Base-by-base conservation (phyloP, 2,329 filamentous ascomycete species). In the Penicillium olsonii region DNA sequence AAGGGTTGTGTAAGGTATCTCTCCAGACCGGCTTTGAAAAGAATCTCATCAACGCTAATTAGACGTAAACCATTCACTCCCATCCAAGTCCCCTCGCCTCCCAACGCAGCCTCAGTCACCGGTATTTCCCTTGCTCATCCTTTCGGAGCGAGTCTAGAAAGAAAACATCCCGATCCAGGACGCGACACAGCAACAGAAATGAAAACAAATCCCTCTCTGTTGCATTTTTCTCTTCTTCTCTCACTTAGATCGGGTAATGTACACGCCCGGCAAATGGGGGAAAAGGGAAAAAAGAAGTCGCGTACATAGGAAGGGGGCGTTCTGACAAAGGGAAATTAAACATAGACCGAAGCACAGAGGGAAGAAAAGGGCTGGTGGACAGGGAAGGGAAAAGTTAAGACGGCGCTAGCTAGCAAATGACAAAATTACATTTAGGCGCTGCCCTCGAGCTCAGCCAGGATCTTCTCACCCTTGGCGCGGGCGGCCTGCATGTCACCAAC, bases 401-500 rank as follows among this genome's bases (percentile, higher is more conserved):
- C 62, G 61, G 66, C 66, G 66, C 66, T 69, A 60, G 53, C 59
- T 62, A 62, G 56, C 65, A 63, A 66, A 66, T 62, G 66, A 68
- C 62, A 70, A 68, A 67, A 70, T 70, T 71, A 72, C 67, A 69
- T 72, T 66, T 75, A 78, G 60, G 67, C 78, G 68, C 78, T 62
- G 62, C 62, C 77, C 75, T 94, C 89, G 68, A 97, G 83, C 69
- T 97, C 94, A 68, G 94, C 92, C 74, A 99, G 81, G 83, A 99
- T 97, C 91, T 97, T 96, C 87, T 96, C 92, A 82, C 92, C 94
- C 90, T 99, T 99, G 71, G 83, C 85, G 74, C 88, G 88, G 65
- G 92, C 94, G 60, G 90, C 91, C 67, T 89, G 89, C 67, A 97
- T 86, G 82, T 96, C 88, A 75, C 94, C 94, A 75, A 97, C 92